Conservation (phyloP, 768 basidiomycete species). For the Daedaleopsis sinensis region DNA sequence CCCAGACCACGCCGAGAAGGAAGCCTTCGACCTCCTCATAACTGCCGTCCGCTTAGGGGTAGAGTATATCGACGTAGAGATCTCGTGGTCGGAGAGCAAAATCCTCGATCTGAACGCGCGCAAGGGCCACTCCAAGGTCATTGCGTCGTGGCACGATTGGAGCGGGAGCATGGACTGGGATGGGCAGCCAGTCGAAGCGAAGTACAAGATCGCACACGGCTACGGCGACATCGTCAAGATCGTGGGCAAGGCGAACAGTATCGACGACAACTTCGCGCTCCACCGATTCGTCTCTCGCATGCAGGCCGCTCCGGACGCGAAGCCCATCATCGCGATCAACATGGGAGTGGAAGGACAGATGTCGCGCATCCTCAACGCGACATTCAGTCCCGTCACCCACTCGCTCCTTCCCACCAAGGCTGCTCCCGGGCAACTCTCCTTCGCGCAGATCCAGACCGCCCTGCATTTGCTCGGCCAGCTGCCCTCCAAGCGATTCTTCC, state of each 20-base stretch:
- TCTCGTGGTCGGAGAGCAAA: slow-evolving; percentile 65
- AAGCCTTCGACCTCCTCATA: slow-evolving; percentile 73
- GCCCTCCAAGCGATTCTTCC: slow-evolving; percentile 74
- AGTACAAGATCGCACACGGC: slow-evolving; percentile 64
- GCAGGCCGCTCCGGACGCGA: slow-evolving; percentile 48
- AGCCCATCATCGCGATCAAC: slow-evolving; percentile 93
- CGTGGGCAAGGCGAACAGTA: slow-evolving; percentile 76
- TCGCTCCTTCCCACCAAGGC: slow-evolving; percentile 82
- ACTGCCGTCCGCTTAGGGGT: slow-evolving; percentile 82
- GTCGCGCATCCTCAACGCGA: slow-evolving; percentile 83
- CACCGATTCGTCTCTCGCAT: slow-evolving; percentile 66
- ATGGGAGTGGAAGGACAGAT: slow-evolving; percentile 90
- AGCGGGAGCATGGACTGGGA: slow-evolving; percentile 85
- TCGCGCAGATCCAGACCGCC: slow-evolving; percentile 82
- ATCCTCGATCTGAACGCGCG: slow-evolving; percentile 59
- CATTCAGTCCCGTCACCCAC: slow-evolving; percentile 91
- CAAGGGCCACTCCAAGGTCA: slow-evolving; percentile 78
- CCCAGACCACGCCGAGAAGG: slow-evolving; percentile 75
- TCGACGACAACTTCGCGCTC: slow-evolving; percentile 82
- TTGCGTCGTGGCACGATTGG: slow-evolving; percentile 97
- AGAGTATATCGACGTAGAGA: slow-evolving; percentile 94
- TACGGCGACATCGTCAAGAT: slow-evolving; percentile 93
- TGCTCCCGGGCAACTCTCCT: slow-evolving; percentile 92
- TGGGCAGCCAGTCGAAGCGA: slow-evolving; percentile 62
- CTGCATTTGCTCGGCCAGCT: slow-evolving; percentile 80